Percentiles rank a stretch among this genome's conserved stretches.
Evolutionary conservation across 2,329 filamentous ascomycete species (phyloP).

Genomic region (Aureobasidium sp.): DNA sequence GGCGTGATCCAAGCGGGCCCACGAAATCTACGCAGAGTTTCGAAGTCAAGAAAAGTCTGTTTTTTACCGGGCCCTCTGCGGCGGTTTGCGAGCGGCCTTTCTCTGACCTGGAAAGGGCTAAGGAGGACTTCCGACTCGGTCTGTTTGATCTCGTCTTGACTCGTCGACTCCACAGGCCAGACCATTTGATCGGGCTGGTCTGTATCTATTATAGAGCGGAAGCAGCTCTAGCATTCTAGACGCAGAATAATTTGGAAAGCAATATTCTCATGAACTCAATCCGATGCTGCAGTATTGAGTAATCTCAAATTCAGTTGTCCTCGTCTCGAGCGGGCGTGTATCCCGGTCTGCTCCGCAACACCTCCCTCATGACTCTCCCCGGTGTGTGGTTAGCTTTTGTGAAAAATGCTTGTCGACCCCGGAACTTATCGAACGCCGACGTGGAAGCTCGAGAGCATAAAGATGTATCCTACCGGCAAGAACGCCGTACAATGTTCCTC

Average conservation of each 20-base stretch:
- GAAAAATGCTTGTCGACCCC: slow-evolving; percentile 9
- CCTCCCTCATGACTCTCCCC: slow-evolving; percentile 1
- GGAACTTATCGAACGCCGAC: not conserved
- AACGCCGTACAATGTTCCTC: slow-evolving; percentile 2
- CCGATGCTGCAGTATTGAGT: too few species aligned
- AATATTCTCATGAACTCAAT: too few species aligned
- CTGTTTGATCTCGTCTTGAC: slow-evolving; percentile 2
- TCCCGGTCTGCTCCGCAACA: slow-evolving; percentile 9
- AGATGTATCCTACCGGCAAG: slow-evolving; percentile 2
- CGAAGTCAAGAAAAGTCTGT: slow-evolving; percentile 9
- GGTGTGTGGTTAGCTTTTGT: slow-evolving; percentile 2
- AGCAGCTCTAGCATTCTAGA: not conserved
- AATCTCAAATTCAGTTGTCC: not conserved
- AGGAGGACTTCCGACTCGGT: not conserved
- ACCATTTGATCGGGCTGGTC: not conserved
- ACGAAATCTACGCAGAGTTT: slow-evolving; percentile 6
- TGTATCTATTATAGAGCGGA: not conserved
- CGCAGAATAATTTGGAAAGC: not conserved
- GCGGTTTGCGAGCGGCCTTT: slow-evolving; percentile 3
- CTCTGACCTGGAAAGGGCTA: not conserved
- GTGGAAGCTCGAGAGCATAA: not conserved
- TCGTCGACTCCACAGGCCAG: not conserved
- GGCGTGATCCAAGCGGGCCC: slow-evolving; percentile 4
- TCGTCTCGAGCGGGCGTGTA: not conserved
- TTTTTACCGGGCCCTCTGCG: slow-evolving; percentile 2